phyloP scores from a whole-genome alignment of 129 eudicot genomes.

The Scalesia atractyloides region DNA sequence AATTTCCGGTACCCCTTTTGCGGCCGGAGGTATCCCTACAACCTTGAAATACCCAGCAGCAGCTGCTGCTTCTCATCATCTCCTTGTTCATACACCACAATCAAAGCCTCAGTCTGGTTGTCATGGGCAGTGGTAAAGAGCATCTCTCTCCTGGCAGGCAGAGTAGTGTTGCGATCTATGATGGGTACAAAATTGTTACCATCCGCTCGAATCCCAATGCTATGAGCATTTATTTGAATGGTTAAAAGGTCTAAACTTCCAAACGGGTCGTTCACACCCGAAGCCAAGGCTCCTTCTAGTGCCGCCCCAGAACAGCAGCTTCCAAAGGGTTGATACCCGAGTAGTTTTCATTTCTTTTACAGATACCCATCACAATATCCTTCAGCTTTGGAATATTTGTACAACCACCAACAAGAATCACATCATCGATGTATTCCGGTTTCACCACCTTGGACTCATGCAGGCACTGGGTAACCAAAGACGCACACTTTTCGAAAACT shows the following conservation, averaged over 20 bases:
- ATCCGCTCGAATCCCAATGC: slow-evolving; percentile 65
- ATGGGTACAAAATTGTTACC: slow-evolving; percentile 59
- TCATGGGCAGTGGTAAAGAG: slow-evolving; percentile 70
- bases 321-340: slow-evolving; percentile 58
- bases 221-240: slow-evolving; percentile 71
- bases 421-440: slow-evolving; percentile 47
- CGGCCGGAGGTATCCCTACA: slow-evolving; percentile 67
- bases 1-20: slow-evolving; percentile 76
- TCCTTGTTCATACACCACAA: slow-evolving; percentile 78
- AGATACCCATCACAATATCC: slow-evolving; percentile 38
- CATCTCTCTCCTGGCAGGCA: slow-evolving; percentile 70
- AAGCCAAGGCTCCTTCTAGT: slow-evolving; percentile 83
- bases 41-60: slow-evolving; percentile 65
- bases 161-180: slow-evolving; percentile 55
- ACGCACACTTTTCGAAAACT: slow-evolving; percentile 54
- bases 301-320: slow-evolving; percentile 90
- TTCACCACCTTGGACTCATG: slow-evolving; percentile 65
- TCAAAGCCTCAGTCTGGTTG: slow-evolving; percentile 68
- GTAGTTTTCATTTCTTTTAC: slow-evolving; percentile 50
- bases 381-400: slow-evolving; percentile 57
- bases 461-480: slow-evolving; percentile 52
- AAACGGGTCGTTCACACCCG: slow-evolving; percentile 71
- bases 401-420: slow-evolving; percentile 84
- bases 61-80: slow-evolving; percentile 42
- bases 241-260: slow-evolving; percentile 77